These are phyloP conservation scores for Populus euphratica DNA, from an alignment of 345 rosid species.

Conservation along the genomic window DNA sequence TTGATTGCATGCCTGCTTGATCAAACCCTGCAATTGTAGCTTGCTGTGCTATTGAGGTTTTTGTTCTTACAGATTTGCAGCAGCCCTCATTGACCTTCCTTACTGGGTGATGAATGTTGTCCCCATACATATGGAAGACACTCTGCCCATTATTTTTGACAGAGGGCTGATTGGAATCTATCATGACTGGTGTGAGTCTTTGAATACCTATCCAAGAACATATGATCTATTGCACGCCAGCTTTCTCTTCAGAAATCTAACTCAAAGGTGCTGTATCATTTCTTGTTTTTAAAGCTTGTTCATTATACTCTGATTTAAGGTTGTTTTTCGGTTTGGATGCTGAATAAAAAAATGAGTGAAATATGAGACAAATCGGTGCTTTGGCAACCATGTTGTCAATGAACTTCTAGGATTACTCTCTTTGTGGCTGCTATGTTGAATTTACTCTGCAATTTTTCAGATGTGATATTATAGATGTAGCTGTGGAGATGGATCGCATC, in stretches of 20 bases:
- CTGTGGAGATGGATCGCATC: conserved; percentile 71
- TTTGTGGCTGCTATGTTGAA: neutral
- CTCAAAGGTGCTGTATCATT: conserved; percentile 40
- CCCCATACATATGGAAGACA: conserved; percentile 56
- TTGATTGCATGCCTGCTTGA: neutral
- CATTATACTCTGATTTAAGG: neutral
- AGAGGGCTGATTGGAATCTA: conserved; percentile 84
- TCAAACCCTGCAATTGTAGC: neutral
- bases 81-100: conserved; percentile 62
- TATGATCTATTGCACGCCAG: conserved; percentile 80
- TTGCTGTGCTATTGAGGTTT: neutral
- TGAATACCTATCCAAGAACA: conserved; percentile 83
- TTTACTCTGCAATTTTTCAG: conserved; percentile 31
- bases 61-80: conserved; percentile 59
- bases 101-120: conserved; percentile 95
- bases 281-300: neutral
- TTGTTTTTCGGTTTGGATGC: too few relatives aligned
- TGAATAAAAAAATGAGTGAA: too few relatives aligned
- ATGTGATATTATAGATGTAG: conserved; percentile 55
- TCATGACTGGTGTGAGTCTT: conserved; percentile 92
- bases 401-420: too few relatives aligned
- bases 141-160: conserved; percentile 59
- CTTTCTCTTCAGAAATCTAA: conserved; percentile 48
- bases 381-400: too few relatives aligned
- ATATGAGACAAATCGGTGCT: too few relatives aligned